Evolutionary conservation across 768 basidiomycete species (phyloP), one percentile per base, ranked within the genome.

Genomic region (Sporobolomyces phaffii): DNA sequence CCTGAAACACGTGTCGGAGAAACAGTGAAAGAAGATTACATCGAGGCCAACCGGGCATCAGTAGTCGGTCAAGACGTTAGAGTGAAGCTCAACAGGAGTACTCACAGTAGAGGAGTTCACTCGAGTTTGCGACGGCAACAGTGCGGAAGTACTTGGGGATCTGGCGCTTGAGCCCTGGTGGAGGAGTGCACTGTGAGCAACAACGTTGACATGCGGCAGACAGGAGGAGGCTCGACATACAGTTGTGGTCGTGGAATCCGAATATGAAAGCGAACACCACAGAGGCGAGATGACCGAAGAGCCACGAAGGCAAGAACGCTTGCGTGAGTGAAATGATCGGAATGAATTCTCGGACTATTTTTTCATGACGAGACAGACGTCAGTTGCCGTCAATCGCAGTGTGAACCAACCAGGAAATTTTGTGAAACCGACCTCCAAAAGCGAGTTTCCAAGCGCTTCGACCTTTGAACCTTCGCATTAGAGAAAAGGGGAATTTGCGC

Each of bases 401-500:
- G 14, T 36, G 5, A 38, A 34, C 5, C 10, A 47, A 18, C 17
- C 13, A 26, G 22, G 14, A 58, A 28, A 2, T 5, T 26, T 7
- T 29, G 26, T 15, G 29, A 10, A 33, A 40, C 62, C 40, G 14
- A 69, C 64, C 69, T 28, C 80, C 80, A 60, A 81, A 81, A 48
- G 80, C 66, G 41, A 77, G 68, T 53, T 75, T 77, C 81, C 80
- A 81, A 4, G 73, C 68, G n/a, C 62, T 73, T 78, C 81, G 79
- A 34, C 78, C 76, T 45, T 52, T 36, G 38, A 81, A 74, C 56
- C 75, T 75, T 43, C 78, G 77, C 57, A 81, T 75, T 26, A 76
- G 66, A 6, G 77, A 79, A 69, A 81, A 81, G 2, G 80, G 81
- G 73, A 80, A 81, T 0, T 78, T 77, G 41, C 76, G 75, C 0